Evolutionary conservation across 345 rosid genomes (phyloP).

Genomic region (Populus euphratica): DNA sequence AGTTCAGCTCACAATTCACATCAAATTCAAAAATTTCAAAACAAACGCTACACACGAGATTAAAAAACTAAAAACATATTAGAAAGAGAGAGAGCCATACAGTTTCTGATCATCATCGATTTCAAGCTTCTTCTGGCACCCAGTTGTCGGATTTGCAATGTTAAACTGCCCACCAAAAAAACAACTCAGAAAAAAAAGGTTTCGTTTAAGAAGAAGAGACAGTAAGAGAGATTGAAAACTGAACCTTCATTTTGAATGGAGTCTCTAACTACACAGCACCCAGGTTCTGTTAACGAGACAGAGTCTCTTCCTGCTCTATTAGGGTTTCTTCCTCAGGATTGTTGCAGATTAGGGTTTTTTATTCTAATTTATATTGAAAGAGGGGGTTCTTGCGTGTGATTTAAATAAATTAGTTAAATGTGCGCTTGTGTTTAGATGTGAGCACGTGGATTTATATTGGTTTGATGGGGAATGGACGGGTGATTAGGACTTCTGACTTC

Average conservation of each 20-base stretch:
- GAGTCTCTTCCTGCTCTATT: neutral
- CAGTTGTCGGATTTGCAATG: slow-evolving; percentile 28
- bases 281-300: neutral
- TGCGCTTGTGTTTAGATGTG: neutral
- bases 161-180: slow-evolving; percentile 13
- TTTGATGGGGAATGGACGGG: neutral
- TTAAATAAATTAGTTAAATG: neutral
- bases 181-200: neutral
- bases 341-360: neutral
- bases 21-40: neutral
- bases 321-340: neutral
- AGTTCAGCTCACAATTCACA: neutral
- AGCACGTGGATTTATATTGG: neutral
- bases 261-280: neutral
- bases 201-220: neutral
- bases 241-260: slow-evolving; percentile 10
- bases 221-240: neutral
- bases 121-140: slow-evolving; percentile 30
- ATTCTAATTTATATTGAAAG: neutral
- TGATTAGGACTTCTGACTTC: neutral
- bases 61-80: neutral
- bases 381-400: neutral
- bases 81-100: slow-evolving; percentile 3
- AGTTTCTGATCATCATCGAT: slow-evolving; percentile 31
- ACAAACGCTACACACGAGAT: neutral